Evolutionary conservation across 2,329 filamentous ascomycete species (phyloP), one percentile per base, ranked within the genome.

Genomic region (Fusarium decemcellulare): DNA sequence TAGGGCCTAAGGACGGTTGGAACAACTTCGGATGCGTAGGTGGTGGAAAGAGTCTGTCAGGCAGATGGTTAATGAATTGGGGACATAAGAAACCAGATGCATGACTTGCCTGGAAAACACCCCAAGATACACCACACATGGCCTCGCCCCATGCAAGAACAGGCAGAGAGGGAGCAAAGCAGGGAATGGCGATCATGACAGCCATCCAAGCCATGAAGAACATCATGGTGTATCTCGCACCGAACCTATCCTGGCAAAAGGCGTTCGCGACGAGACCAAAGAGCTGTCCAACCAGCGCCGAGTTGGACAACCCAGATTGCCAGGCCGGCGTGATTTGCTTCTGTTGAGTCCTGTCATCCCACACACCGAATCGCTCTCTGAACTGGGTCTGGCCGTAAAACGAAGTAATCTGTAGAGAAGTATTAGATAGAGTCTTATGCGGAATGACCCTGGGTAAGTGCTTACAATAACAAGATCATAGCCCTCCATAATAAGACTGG

Each of bases 261-360:
- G 82, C 83, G 44, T 81, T 84, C 29, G 82, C 65, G 15, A 83
- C 68, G 2, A 85, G 76, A 1, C 85, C 84, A 2, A 83, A 39
- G 5, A 87, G 80, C 34, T 82, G 79, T 2, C 85, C 84, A 5
- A 83, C 79, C 5, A 79, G 71, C 0, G 81, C 78, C 3, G 80
- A 83, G 23, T 84, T 85, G 5, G 78, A 78, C 0, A 86, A 73
- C 0, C 79, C 83, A 0, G 82, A 80, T 64, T 86, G 84, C 85
- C 84, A 86, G 5, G 79, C 71, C 0, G 82, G 79, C 0, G 80
- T 74, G 18, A 86, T 77, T 46, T 81, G 74, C 43, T 84, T 82
- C 14, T 73, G 69, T 5, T 75, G 75, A 18, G 55, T 27, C 16
- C 16, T n/a, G 1, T 27, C 39, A 27, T 63, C 60, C 15, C 36